phyloP scores from a whole-genome alignment of 139 green algal species.

The Chlorella sp. region DNA sequence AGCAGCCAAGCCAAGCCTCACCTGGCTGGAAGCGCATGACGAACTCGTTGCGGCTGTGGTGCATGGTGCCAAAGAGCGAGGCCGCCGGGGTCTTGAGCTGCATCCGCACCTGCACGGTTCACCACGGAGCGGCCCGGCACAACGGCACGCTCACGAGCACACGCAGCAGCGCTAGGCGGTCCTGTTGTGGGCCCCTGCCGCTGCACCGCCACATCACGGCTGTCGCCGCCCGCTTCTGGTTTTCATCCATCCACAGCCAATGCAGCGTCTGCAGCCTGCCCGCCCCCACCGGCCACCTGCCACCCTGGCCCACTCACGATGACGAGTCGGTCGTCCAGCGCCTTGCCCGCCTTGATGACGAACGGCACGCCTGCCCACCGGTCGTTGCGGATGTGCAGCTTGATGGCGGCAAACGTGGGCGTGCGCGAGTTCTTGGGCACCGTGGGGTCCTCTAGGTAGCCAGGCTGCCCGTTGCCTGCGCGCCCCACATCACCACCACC shows the following conservation, averaged over 20 bases:
- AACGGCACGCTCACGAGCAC: too few relatives aligned
- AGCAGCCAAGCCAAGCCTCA: too few relatives aligned
- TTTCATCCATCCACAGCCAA: background rate
- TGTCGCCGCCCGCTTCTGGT: background rate
- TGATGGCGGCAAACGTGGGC: constrained; percentile 84
- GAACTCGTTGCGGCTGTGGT: constrained; percentile 87
- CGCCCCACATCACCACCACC: too few relatives aligned
- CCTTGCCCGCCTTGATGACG: constrained; percentile 94
- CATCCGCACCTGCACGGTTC: constrained; percentile 48
- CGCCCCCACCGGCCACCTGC: background rate
- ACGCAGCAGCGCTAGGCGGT: too few relatives aligned
- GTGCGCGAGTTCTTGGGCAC: constrained; percentile 61
- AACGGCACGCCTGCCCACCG: constrained; percentile 80
- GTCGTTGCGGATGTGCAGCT: constrained; percentile 87
- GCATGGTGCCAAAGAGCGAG: constrained; percentile 38
- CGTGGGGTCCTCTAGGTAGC: constrained; percentile 88
- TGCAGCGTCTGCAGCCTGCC: background rate
- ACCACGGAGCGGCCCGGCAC: too few relatives aligned
- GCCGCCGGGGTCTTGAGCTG: constrained; percentile 48
- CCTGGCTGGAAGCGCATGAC: constrained; percentile 70
- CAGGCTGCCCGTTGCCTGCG: constrained; percentile 40
- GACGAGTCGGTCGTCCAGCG: constrained; percentile 48
- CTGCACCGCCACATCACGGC: too few relatives aligned
- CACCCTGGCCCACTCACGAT: constrained; percentile 14
- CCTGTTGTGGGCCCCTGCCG: too few relatives aligned